Evolutionary conservation across 495 filamentous ascomycete genomes (phyloP), one percentile per base, ranked within the genome.

Genomic region (Lasiosphaeris hirsuta): DNA sequence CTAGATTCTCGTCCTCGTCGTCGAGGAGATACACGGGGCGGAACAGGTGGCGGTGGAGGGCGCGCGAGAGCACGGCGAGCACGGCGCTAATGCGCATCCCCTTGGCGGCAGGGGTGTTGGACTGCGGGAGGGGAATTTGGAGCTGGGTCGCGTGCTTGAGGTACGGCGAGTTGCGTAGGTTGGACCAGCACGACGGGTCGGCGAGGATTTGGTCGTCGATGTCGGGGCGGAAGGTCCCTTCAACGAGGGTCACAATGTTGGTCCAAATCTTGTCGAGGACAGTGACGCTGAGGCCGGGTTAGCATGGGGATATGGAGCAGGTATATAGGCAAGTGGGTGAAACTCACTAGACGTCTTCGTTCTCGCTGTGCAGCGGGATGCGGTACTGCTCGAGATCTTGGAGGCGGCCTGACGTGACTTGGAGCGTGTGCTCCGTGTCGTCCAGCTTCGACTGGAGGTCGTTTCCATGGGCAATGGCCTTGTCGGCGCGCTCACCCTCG

Each of bases 211-310:
- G 14, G 8, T 69, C 63, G 50, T 69, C 66, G 42, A 72, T 69
- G 59, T 70, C 66, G 15, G 63, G 68, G 15, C 68, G 66, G 66
- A 72, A 72, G 11, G 68, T 67, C 13, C 34, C 51, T 35, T 71
- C 70, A 54, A 72, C 68, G 7, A 72, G 68, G 17, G 63, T 67
- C 13, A 72, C 66, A 43, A 71, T 66, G 23, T 67, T 66, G 30
- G 70, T 72, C 70, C 70, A 72, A 59, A 72, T 72, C 46, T 63
- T 71, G 64, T 72, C 70, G 37, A 72, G 70, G 30, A 68, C 65
- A 9, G 58, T 61, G 37, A 72, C 70, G 46, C 68, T 70, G 17
- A 13, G 4, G 30, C 19, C 10, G 0, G 30, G 8, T 14, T 0
- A n/a, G 4, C n/a, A 46, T 61, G 18, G 61, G 61, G 53, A 36